Base-by-base conservation (phyloP, 176 grass and related monocot genomes). In the Lolium rigidum region DNA sequence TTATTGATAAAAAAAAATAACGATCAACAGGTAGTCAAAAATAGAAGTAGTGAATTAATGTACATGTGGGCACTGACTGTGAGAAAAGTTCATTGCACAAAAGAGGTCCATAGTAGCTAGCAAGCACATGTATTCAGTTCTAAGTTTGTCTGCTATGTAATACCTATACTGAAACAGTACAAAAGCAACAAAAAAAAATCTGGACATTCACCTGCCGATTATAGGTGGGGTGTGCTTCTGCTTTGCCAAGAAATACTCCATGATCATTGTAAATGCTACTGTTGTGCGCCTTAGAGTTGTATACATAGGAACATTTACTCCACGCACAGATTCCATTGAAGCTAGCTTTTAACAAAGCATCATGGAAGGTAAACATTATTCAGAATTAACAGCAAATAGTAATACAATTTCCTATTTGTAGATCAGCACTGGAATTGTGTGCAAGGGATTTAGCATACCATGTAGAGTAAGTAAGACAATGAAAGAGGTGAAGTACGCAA, bases 281-380 rank as follows among this genome's bases (percentile, higher is more conserved):
- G 97, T 97, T 76, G 97, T 99, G 78, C 97, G 97, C 52, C 97
- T 92, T 68, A 99, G 85, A 43, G 97, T 99, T 73, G 97, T 97
- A 82, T 99, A 99, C 97, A 99, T 99, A 64, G 97, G 97, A 85
- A 99, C 97, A 58, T 99, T 99, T 65, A 99, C 97, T 86, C 97
- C 97, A 78, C 97, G 94, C 9, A 99, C 87, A 54, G 97, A 99
- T 77, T 99, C 97, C 97, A 99, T 99, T 16, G 92, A 93, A 88
- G 94, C 92, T 84, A 99, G 76, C 97, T 99, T 90, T 99, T 77
- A 88, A 24, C 75, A 86, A 82, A 37, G 3, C 61, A 83, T 22
- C 28, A 70, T 52, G 52, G 62, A 75, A 70, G 7, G 64, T 48
- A 89, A 66, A 76, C 44, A 75, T 49, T 52, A 84, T 28, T 88